Percentiles rank a stretch among this genome's conserved stretches.
Evolutionary conservation across 352 stramenopile genomes (phyloP).

Genomic region (Pythium oligandrum): DNA sequence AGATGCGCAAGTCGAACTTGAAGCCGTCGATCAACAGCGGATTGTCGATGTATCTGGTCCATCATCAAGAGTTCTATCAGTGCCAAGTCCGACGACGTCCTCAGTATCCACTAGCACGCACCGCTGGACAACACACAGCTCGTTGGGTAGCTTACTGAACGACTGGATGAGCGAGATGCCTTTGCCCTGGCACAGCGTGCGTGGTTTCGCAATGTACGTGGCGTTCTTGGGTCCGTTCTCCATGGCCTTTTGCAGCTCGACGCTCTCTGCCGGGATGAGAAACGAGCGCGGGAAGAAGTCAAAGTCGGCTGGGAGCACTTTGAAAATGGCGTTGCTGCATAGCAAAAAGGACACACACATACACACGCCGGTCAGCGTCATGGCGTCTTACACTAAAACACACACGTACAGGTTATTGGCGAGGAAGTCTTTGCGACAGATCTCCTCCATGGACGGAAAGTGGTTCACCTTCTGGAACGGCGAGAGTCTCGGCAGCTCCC

Average conservation of each 20-base stretch:
- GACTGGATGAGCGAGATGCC: slow-evolving; percentile 37
- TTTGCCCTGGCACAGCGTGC: slow-evolving; percentile 37
- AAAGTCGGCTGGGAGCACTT: slow-evolving; percentile 29
- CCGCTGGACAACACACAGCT: slow-evolving; percentile 39
- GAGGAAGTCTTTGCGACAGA: slow-evolving; percentile 50
- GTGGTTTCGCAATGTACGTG: slow-evolving; percentile 42
- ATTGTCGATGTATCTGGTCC: slow-evolving; percentile 83
- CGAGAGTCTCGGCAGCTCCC: slow-evolving; percentile 30
- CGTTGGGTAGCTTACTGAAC: slow-evolving; percentile 26
- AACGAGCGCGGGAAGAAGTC: slow-evolving; percentile 40
- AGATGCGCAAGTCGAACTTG: slow-evolving; percentile 93
- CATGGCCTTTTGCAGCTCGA: slow-evolving; percentile 32
- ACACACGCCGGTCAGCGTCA: neutral
- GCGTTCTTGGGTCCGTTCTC: slow-evolving; percentile 26
- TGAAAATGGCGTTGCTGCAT: slow-evolving; percentile 34
- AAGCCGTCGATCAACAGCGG: slow-evolving; percentile 90
- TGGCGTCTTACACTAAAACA: neutral
- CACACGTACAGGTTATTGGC: slow-evolving; percentile 39
- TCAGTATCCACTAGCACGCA: slow-evolving; percentile 1
- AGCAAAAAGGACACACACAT: no score
- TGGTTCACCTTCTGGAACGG: slow-evolving; percentile 51
- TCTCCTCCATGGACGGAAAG: slow-evolving; percentile 53
- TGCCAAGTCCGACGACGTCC: neutral
- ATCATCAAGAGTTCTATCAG: neutral
- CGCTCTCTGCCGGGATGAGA: slow-evolving; percentile 26